Conservation (phyloP, 805 yeast species). For the Lipomyces mesembrius region DNA sequence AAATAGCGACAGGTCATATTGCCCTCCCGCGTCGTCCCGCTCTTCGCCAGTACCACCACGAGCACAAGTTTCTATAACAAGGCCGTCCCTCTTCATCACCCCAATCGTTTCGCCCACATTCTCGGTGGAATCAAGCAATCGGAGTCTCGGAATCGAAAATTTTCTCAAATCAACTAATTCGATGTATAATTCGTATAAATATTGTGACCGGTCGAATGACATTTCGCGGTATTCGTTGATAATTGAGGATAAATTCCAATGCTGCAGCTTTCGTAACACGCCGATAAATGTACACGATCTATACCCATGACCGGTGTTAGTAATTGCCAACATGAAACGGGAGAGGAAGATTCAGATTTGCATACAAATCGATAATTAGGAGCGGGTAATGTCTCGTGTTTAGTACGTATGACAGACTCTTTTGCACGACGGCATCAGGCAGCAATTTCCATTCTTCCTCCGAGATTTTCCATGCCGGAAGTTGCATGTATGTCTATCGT, state of each 20-base stretch:
- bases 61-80: neutral
- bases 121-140: conserved; percentile 57
- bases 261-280: conserved; percentile 76
- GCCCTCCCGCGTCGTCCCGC: conserved; percentile 26
- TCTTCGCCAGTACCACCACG: neutral
- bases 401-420: conserved; percentile 67
- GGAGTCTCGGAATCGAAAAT: conserved; percentile 38
- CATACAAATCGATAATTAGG: conserved; percentile 70
- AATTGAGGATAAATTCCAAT: conserved; percentile 86
- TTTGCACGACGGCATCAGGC: conserved; percentile 64
- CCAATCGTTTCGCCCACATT: neutral
- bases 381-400: conserved; percentile 68
- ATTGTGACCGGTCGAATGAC: conserved; percentile 72
- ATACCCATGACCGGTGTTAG: neutral
- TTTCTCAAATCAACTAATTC: conserved; percentile 63
- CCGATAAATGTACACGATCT: conserved; percentile 76
- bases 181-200: conserved; percentile 78
- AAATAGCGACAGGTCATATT: neutral
- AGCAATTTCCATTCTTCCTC: conserved; percentile 74
- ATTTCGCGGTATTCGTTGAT: conserved; percentile 82
- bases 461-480: conserved; percentile 40
- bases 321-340: neutral
- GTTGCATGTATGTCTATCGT: conserved; percentile 27
- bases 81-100: neutral
- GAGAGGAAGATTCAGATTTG: neutral